A percentile compares a stretch with the other conserved stretches of the same genome.
These are phyloP conservation scores for Lactarius hengduanensis DNA, from an alignment of 768 basidiomycete species.

Conservation along the genomic window DNA sequence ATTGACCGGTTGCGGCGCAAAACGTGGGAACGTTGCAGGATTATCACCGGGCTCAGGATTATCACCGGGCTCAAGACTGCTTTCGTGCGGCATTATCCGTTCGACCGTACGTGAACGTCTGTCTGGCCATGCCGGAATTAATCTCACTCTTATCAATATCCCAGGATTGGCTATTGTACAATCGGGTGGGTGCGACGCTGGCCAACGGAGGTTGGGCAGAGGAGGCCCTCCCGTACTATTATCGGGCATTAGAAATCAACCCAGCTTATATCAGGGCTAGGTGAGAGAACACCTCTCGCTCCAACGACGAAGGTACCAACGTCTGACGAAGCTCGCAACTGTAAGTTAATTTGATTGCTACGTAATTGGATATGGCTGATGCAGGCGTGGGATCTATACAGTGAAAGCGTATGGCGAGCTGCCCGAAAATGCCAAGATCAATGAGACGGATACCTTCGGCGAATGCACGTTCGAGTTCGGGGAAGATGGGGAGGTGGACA, in stretches of 20 bases:
- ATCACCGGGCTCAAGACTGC: conserved; percentile 88
- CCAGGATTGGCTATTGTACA: conserved; percentile 90
- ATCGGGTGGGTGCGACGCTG: conserved; percentile 91
- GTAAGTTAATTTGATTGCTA: conserved; percentile 40
- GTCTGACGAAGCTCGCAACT: conserved; percentile 80
- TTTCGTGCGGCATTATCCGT: conserved; percentile 86
- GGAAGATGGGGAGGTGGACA: conserved; percentile 84
- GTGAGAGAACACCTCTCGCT: conserved; percentile 38
- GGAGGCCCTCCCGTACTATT: conserved; percentile 86
- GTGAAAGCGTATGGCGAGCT: conserved; percentile 98
- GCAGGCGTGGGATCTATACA: conserved; percentile 33
- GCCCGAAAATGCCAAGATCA: conserved; percentile 94
- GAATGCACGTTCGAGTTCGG: conserved; percentile 90
- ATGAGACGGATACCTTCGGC: conserved; percentile 76
- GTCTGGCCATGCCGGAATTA: neutral
- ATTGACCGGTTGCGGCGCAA: neutral
- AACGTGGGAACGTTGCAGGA: conserved; percentile 52
- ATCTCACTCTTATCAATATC: conserved; percentile 1
- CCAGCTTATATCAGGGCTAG: conserved; percentile 89
- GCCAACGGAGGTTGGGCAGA: conserved; percentile 82
- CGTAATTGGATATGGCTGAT: conserved; percentile 7
- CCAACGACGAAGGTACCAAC: neutral
- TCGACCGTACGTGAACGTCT: conserved; percentile 64
- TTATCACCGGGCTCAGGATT: conserved; percentile 92
- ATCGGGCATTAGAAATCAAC: conserved; percentile 80